Percentiles rank a stretch among this genome's conserved stretches.
phyloP scores from a whole-genome alignment of 805 yeast genomes.

The Brettanomyces anomalus region DNA sequence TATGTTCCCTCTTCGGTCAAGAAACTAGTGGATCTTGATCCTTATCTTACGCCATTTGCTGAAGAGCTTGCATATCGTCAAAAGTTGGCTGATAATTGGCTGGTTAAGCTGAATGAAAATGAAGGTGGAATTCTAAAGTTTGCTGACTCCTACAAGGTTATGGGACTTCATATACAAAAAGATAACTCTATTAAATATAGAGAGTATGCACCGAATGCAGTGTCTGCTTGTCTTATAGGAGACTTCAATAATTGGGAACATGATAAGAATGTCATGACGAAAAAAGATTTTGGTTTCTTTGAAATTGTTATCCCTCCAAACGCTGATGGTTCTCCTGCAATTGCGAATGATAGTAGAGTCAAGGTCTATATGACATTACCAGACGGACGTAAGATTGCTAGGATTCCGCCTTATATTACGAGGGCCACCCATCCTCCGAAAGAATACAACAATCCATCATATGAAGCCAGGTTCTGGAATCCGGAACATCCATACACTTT shows the following conservation, averaged over 20 bases:
- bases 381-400: slow-evolving; percentile 61
- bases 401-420: slow-evolving; percentile 84
- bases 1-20: slow-evolving; percentile 27
- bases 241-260: slow-evolving; percentile 86
- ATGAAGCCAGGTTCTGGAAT: slow-evolving; percentile 92
- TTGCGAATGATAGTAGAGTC: slow-evolving; percentile 74
- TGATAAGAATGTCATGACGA: slow-evolving; percentile 41
- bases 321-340: slow-evolving; percentile 45
- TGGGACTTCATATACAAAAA: slow-evolving; percentile 65
- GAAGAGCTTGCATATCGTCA: slow-evolving; percentile 63
- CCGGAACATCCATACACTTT: slow-evolving; percentile 51
- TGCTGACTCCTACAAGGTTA: slow-evolving; percentile 65
- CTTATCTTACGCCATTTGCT: slow-evolving; percentile 77
- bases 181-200: slow-evolving; percentile 51
- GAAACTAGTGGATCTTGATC: slow-evolving; percentile 67
- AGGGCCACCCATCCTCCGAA: slow-evolving; percentile 72
- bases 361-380: slow-evolving; percentile 59
- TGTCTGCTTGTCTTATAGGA: slow-evolving; percentile 69
- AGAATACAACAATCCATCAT: slow-evolving; percentile 38
- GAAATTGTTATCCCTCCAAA: slow-evolving; percentile 46
- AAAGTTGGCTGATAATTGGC: slow-evolving; percentile 56
- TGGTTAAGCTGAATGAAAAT: slow-evolving; percentile 37
- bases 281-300: slow-evolving; percentile 69
- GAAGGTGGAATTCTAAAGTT: slow-evolving; percentile 64
- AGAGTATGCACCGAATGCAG: slow-evolving; percentile 91